Conservation (phyloP, 2,329 filamentous ascomycete genomes). For the Nemania serpens region DNA sequence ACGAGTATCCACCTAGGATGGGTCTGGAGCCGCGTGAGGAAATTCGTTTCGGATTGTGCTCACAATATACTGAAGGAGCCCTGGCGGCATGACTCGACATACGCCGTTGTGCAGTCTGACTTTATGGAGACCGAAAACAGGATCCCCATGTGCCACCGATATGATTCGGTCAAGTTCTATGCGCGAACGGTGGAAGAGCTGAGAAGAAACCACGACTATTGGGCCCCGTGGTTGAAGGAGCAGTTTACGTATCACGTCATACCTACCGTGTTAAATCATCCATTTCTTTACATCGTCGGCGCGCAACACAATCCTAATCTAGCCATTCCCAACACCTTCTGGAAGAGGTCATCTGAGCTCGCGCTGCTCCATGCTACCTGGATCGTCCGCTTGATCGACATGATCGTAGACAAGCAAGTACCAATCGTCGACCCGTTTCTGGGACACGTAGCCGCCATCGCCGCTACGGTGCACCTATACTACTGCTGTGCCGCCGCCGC, state of each 20-base stretch:
- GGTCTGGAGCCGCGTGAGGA: conserved; percentile 30
- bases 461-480: conserved; percentile 29
- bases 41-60: conserved; percentile 28
- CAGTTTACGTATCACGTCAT: conserved; percentile 30
- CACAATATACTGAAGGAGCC: conserved; percentile 28
- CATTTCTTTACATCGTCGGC: conserved; percentile 29
- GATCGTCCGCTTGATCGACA: conserved; percentile 30
- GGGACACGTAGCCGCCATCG: conserved; percentile 27
- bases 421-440: conserved; percentile 28
- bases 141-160: conserved; percentile 30
- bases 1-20: conserved; percentile 25
- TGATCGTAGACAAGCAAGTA: conserved; percentile 30
- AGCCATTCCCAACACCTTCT: conserved; percentile 29
- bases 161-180: conserved; percentile 31
- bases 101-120: conserved; percentile 29
- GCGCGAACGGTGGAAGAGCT: conserved; percentile 27
- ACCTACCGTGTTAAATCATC: conserved; percentile 30
- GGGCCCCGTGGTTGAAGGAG: conserved; percentile 27
- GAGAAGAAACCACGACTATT: conserved; percentile 26
- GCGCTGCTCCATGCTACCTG: conserved; percentile 29
- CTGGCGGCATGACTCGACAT: conserved; percentile 28
- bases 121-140: conserved; percentile 31
- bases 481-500: conserved; percentile 28
- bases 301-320: conserved; percentile 28
- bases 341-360: conserved; percentile 28